A percentile compares a stretch with the other conserved stretches of the same genome.
Conservation (phyloP, 495 filamentous ascomycete genomes). For the Pseudoneurospora amorphoporcata region DNA sequence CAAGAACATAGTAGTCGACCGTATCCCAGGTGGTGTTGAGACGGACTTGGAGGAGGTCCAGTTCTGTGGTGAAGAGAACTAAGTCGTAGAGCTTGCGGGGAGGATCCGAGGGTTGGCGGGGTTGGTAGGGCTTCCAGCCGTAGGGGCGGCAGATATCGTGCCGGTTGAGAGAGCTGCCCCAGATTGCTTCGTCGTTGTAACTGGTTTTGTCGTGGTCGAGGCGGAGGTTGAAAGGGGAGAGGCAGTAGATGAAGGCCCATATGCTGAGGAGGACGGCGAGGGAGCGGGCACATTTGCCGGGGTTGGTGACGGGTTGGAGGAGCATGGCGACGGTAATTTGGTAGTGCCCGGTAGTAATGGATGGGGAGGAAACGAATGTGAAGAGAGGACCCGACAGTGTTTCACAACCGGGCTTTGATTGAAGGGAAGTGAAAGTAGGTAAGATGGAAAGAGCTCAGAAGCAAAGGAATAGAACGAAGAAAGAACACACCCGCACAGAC, state of each 20-base stretch:
- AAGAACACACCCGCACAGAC: not conserved
- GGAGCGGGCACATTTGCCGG: not conserved
- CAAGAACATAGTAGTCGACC: constrained; percentile 49
- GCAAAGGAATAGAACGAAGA: not conserved
- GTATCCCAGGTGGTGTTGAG: constrained; percentile 38
- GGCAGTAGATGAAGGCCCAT: not conserved
- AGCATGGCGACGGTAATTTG: not conserved
- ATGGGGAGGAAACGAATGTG: not conserved
- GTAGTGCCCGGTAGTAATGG: not conserved
- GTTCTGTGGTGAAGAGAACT: constrained; percentile 43
- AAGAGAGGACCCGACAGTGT: not conserved
- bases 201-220: not conserved
- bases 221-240: not conserved
- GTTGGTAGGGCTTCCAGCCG: constrained; percentile 28
- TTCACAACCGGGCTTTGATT: not conserved
- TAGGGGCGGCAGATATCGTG: constrained; percentile 27
- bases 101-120: not conserved
- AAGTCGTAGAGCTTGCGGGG: constrained; percentile 45
- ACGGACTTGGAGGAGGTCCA: constrained; percentile 49
- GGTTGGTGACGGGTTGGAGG: not conserved
- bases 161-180: not conserved
- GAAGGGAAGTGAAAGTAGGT: not conserved
- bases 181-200: not conserved
- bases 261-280: not conserved
- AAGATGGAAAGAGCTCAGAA: not conserved